Evolutionary conservation across 352 stramenopile genomes (phyloP), one percentile per base, ranked within the genome.

Genomic region (Discostella stelligera): DNA sequence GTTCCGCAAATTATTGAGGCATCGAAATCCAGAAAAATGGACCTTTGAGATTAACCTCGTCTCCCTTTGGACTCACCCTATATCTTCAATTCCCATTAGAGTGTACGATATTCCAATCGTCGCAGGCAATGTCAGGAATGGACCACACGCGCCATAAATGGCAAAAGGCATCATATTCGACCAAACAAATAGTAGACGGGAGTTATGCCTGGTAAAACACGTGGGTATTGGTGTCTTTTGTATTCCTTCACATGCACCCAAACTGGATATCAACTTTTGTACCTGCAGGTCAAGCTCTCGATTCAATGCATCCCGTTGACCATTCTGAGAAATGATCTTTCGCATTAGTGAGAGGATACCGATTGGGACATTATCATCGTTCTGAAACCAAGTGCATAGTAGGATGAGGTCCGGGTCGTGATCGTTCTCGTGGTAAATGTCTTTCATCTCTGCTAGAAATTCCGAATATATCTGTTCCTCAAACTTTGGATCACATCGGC

Each of bases 71-170:
- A 71, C 65, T 72, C 65, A 72, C 60, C 71, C 66, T 61, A 83
- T 79, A 71, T 87, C 80, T 61, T 86, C 79, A 32, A 86, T 82
- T 23, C 73, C 77, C 49, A 86, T 66, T 4, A 86, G 62, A 49
- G 68, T 68, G 55, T 79, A 83, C 1, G 79, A 80, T 30, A 80
- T 58, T 58, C 63, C 25, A 16, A 82, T 67, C 8, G 73, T 75
- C 14, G 70, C 18, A 3, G 79, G 79, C 0, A 83, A 23, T 6
- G 74, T 83, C 21, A 52, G 73, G 0, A 74, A 20, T 4, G 73
- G 67, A 37, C 74, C 74, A 50, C 61, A 77, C 8, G 53, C 65
- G 23, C 63, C 49, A 59, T 83, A 85, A 0, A 82, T 64, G 3
- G 67, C 72, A 63, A 85, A 82, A 1, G 77, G 77, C 11, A 85